Evolutionary conservation across 2,329 filamentous ascomycete genomes (phyloP), one percentile per base, ranked within the genome.

Genomic region (Trichoderma sp.): DNA sequence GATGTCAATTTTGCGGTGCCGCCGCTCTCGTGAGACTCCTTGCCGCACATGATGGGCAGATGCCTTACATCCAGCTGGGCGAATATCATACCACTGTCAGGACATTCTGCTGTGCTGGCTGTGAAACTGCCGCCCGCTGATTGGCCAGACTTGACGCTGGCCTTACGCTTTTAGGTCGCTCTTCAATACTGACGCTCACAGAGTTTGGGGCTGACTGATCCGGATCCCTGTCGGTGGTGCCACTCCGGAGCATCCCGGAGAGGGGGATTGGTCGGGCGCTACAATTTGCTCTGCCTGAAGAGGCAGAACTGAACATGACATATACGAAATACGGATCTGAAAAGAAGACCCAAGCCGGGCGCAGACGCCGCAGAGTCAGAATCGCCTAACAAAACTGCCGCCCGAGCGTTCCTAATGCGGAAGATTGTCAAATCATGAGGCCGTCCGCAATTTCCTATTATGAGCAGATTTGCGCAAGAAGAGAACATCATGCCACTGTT

Each of bases 41-140:
- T 26, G 70, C 55, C 39, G 39, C 53, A 58, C 17, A 50, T 58
- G 55, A 39, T 71, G 70, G 57, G 43, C 63, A 68, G 64, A 68
- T 71, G 58, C 34, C 64, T 20, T 15, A 20, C 66, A 34, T 57
- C 30, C 34, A 20, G 28, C 23, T 26, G 55, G 28, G 55, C 11
- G 34, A 71, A 68, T 39, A 71, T 71, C 70, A 71, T 47, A 71
- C 70, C 70, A 71, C 70, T 71, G 57, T 71, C 70, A 71, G 36
- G 47, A 71, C 57, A 71, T 71, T 12, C 63, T 53, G n/a, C 62
- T 53, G 53, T 36, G 20, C 47, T 53, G 28, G 23, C 55, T 53
- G 11, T 55, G 57, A 71, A 71, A 47, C 50, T 17, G 23, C 62
- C 50, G 68, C 17, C 9, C 7, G 23, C n/a, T 26, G 2, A 71